phyloP scores from a whole-genome alignment of 1,284 basidiomycete species.

The Nidula niveotomentosa region DNA sequence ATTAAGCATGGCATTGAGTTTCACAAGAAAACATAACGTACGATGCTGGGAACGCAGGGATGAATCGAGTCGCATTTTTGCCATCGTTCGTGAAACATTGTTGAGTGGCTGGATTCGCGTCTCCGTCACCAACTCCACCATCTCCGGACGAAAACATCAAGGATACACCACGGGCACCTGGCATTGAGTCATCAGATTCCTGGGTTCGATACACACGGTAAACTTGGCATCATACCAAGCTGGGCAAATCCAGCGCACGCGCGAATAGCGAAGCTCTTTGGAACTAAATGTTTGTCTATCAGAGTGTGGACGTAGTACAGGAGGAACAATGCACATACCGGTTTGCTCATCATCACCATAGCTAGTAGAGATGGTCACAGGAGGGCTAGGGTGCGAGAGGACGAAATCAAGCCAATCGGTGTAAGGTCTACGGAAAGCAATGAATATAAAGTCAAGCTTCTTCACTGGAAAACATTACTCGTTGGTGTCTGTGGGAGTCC shows the following conservation, averaged over 20 bases:
- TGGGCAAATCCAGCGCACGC: constrained; percentile 67
- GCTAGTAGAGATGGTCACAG: constrained; percentile 59
- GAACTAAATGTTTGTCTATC: constrained; percentile 39
- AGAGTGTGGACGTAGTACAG: neutral
- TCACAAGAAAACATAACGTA: constrained; percentile 5
- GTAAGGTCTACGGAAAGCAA: constrained; percentile 11
- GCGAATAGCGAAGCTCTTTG: constrained; percentile 56
- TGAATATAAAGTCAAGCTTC: neutral
- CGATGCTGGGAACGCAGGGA: constrained; percentile 59
- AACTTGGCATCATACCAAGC: constrained; percentile 37
- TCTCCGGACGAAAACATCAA: constrained; percentile 68
- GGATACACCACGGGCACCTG: constrained; percentile 62
- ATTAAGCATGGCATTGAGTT: neutral
- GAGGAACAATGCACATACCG: constrained; percentile 28
- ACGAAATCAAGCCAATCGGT: constrained; percentile 63
- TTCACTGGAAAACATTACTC: constrained; percentile 32
- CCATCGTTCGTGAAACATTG: constrained; percentile 62
- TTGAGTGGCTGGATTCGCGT: constrained; percentile 44
- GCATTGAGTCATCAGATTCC: too few species aligned
- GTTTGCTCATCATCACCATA: constrained; percentile 74
- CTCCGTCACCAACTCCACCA: constrained; percentile 65
- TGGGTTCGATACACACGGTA: too few species aligned
- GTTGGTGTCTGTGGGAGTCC: constrained; percentile 46
- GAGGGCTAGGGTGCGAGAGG: constrained; percentile 36
- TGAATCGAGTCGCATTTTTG: constrained; percentile 48